Percentiles rank a stretch among this genome's conserved stretches.
These are phyloP conservation scores for Candida yuanshanica DNA, from an alignment of 805 yeast genomes.

Conservation along the genomic window DNA sequence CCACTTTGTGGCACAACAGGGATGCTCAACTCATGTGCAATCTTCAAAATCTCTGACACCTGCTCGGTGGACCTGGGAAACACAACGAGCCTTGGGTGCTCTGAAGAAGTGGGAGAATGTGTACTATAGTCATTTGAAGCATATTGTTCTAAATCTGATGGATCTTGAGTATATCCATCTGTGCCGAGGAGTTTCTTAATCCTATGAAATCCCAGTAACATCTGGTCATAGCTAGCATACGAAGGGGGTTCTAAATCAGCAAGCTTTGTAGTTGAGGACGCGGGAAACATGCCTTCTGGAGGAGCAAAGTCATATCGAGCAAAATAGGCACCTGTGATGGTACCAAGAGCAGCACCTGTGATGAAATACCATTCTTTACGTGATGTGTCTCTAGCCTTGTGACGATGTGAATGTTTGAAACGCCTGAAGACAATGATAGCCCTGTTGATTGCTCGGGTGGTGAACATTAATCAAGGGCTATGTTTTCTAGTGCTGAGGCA, in stretches of 20 bases:
- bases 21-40: conserved; percentile 45
- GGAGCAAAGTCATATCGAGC: conserved; percentile 13
- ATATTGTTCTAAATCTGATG: conserved; percentile 34
- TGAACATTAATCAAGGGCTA: too few relatives aligned
- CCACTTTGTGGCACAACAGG: conserved; percentile 65
- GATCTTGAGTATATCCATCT: conserved; percentile 24
- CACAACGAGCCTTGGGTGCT: conserved; percentile 30
- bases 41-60: conserved; percentile 48
- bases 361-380: background rate
- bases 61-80: conserved; percentile 53
- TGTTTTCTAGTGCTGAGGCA: too few relatives aligned
- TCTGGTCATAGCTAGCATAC: conserved; percentile 13
- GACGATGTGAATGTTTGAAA: conserved; percentile 3
- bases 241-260: conserved; percentile 9
- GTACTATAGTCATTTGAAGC: conserved; percentile 45
- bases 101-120: conserved; percentile 36
- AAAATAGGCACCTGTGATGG: conserved; percentile 7
- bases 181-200: conserved; percentile 10
- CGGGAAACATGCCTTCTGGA: conserved; percentile 13
- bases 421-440: background rate
- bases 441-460: background rate
- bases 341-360: conserved; percentile 5
- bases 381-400: background rate
- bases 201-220: conserved; percentile 7
- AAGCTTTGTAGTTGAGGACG: conserved; percentile 15